A percentile compares a stretch with the other conserved stretches of the same genome.
Evolutionary conservation across 345 rosid genomes (phyloP).

Genomic region (Acer negundo): DNA sequence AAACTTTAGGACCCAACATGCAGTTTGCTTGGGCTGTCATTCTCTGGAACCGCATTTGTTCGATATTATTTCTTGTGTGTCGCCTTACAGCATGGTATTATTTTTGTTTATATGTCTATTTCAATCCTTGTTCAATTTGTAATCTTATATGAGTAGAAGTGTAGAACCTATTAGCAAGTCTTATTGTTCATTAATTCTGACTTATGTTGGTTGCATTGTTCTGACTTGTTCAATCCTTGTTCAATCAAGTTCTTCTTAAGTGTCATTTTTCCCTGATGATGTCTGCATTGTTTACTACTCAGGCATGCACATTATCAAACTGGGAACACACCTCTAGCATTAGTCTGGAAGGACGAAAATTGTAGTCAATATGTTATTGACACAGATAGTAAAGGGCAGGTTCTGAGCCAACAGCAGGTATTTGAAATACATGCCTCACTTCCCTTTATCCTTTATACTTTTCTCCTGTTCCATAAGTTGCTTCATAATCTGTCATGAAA

Average conservation of each 20-base stretch:
- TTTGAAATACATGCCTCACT: slow-evolving; percentile 19
- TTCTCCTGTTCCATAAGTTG: neutral
- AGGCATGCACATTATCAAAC: slow-evolving; percentile 91
- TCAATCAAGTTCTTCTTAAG: slow-evolving; percentile 13
- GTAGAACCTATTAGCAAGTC: neutral
- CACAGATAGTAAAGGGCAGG: slow-evolving; percentile 83
- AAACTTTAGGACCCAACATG: neutral
- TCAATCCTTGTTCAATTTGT: neutral
- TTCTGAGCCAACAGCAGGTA: slow-evolving; percentile 80
- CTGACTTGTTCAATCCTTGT: neutral
- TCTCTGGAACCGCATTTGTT: neutral
- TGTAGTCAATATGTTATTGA: slow-evolving; percentile 96
- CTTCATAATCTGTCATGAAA: neutral
- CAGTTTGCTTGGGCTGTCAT: neutral
- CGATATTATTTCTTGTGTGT: neutral
- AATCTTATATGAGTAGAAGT: neutral
- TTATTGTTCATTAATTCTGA: neutral
- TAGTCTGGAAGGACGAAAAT: slow-evolving; percentile 93
- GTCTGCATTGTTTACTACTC: slow-evolving; percentile 25
- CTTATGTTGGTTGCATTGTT: neutral
- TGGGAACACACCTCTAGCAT: slow-evolving; percentile 88
- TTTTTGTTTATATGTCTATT: neutral
- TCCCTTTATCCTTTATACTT: slow-evolving; percentile 14
- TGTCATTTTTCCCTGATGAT: neutral
- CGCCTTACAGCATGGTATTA: neutral